Percentiles rank a stretch among this genome's conserved stretches.
These are phyloP conservation scores for Cerioporus squamosus DNA, from an alignment of 1,284 basidiomycete species.

Conservation along the genomic window DNA sequence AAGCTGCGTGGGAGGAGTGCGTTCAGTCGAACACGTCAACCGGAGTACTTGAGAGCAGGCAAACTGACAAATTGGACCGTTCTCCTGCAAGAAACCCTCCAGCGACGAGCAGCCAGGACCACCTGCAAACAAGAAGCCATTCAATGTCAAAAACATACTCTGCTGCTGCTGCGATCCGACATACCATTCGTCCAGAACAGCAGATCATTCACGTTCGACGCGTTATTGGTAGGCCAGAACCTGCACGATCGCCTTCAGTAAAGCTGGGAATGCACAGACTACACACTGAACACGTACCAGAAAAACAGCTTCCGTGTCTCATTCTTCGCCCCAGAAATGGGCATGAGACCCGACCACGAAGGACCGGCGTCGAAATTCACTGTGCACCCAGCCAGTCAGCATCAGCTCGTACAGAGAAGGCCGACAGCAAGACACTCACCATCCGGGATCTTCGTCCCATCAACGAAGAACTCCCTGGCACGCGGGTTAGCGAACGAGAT, in stretches of 20 bases:
- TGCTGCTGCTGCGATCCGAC: too few species aligned
- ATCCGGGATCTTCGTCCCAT: constrained; percentile 38
- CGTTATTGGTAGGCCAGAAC: constrained; percentile 54
- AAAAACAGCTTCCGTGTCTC: constrained; percentile 51
- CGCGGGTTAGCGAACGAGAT: constrained; percentile 38
- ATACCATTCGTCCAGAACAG: constrained; percentile 48
- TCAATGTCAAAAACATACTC: too few species aligned
- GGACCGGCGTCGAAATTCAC: constrained; percentile 46
- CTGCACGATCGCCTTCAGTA: constrained; percentile 13
- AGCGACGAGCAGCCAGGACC: constrained; percentile 51
- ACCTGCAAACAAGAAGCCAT: constrained; percentile 32
- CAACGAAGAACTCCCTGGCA: constrained; percentile 37
- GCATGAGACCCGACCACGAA: constrained; percentile 45
- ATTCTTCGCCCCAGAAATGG: constrained; percentile 38
- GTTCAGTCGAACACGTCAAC: neutral
- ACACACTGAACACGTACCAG: constrained; percentile 34
- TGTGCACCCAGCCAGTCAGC: constrained; percentile 20
- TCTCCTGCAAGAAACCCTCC: constrained; percentile 54
- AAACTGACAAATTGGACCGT: constrained; percentile 44
- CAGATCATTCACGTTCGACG: constrained; percentile 50
- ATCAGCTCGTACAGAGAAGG: neutral
- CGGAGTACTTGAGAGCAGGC: neutral
- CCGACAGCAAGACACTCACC: constrained; percentile 22
- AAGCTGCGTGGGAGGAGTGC: constrained; percentile 38
- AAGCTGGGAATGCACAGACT: neutral